Percentiles rank a stretch among this genome's conserved stretches.
Evolutionary conservation across 768 basidiomycete species (phyloP).

Genomic region (Peribolospora baueri): DNA sequence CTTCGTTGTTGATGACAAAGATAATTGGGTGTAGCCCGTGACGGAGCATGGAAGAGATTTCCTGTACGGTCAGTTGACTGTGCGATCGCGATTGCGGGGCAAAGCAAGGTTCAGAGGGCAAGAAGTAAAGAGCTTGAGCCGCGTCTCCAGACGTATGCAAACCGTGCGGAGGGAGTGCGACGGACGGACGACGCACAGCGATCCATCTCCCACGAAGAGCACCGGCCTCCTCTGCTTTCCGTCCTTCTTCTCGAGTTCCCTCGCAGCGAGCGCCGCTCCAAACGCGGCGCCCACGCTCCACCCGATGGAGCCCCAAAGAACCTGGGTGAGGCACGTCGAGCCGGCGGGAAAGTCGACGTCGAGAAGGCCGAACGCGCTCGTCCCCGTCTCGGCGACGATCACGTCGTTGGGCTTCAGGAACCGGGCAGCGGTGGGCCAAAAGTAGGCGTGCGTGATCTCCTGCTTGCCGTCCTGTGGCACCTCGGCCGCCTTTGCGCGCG

Average conservation of each 20-base stretch:
- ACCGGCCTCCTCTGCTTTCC: conserved; percentile 38
- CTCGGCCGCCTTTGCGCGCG: not conserved
- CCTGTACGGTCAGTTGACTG: conserved; percentile 17
- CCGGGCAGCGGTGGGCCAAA: conserved; percentile 49
- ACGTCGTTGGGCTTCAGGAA: conserved; percentile 23
- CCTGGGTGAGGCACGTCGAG: conserved; percentile 39
- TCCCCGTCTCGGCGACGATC: conserved; percentile 72
- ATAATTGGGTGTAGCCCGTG: conserved; percentile 36
- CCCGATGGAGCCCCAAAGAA: conserved; percentile 46
- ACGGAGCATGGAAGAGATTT: conserved; percentile 47
- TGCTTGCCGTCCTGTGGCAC: conserved; percentile 26
- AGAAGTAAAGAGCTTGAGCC: not conserved
- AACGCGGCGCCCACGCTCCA: conserved; percentile 56
- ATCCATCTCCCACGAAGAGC: conserved; percentile 66
- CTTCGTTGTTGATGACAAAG: conserved; percentile 23
- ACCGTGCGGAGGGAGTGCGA: not conserved
- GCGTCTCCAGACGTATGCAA: conserved; percentile 5
- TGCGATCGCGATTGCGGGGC: not conserved
- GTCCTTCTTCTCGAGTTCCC: conserved; percentile 37
- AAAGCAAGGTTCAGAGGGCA: conserved; percentile 9
- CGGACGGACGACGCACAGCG: conserved; percentile 11
- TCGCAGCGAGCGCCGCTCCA: conserved; percentile 37
- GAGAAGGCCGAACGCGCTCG: conserved; percentile 61
- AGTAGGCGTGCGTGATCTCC: conserved; percentile 40
- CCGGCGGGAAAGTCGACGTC: conserved; percentile 55